phyloP scores from a whole-genome alignment of 306 rosid genomes.

The Prunus dulcis region DNA sequence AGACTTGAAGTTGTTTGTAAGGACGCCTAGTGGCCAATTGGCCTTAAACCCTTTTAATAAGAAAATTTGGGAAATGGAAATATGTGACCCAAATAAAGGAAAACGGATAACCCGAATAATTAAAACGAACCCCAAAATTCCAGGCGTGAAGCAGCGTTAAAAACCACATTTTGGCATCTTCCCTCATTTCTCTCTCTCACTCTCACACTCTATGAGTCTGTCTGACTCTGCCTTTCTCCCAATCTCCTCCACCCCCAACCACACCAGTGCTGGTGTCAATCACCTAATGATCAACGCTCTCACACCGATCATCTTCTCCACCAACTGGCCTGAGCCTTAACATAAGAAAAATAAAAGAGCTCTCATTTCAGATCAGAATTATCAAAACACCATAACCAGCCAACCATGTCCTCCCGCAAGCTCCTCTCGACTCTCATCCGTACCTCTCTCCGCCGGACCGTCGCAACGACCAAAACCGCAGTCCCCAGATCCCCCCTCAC shows the following conservation, averaged over 20 bases:
- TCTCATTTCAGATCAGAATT: background rate
- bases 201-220: background rate
- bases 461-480: slow-evolving; percentile 14
- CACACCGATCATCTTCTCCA: background rate
- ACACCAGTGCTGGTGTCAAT: background rate
- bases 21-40: too few species aligned
- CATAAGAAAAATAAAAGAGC: background rate
- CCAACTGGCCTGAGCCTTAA: background rate
- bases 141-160: background rate
- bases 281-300: background rate
- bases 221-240: too few species aligned
- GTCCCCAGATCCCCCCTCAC: slow-evolving; percentile 18
- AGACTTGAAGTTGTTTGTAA: too few species aligned
- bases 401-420: slow-evolving; percentile 32
- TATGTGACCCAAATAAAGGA: background rate
- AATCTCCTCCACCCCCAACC: background rate
- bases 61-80: too few species aligned
- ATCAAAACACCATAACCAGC: background rate
- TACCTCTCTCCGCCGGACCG: slow-evolving; percentile 34
- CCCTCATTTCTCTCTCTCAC: background rate
- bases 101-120: background rate
- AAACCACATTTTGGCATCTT: background rate
- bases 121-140: background rate
- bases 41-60: background rate
- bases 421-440: slow-evolving; percentile 50